A percentile compares a stretch with the other conserved stretches of the same genome.
Evolutionary conservation across 1,139 yeast species (phyloP).

Genomic region (Yamadazyma jaroonii): DNA sequence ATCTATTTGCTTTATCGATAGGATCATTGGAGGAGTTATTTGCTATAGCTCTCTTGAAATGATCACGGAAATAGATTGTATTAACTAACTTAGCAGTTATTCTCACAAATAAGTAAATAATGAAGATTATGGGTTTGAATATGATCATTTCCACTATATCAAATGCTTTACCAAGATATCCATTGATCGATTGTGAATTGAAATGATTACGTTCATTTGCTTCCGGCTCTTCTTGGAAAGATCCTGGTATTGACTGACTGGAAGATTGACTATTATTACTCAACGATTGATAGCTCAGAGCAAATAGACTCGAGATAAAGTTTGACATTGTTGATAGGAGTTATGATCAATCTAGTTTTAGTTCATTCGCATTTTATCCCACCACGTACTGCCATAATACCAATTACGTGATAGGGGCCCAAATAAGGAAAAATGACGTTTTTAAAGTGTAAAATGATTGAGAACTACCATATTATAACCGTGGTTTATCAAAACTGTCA

Average conservation of each 20-base stretch:
- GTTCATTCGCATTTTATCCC: too few relatives aligned
- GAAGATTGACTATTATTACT: slow-evolving; percentile 3
- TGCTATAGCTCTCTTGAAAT: slow-evolving; percentile 7
- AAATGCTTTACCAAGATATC: slow-evolving; percentile 41
- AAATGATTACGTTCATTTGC: slow-evolving; percentile 10
- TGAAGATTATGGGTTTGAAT: slow-evolving; percentile 28
- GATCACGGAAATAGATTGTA: slow-evolving; percentile 28
- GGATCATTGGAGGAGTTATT: slow-evolving; percentile 21
- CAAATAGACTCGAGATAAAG: slow-evolving; percentile 6
- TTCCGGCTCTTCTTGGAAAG: slow-evolving; percentile 10
- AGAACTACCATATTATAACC: too few relatives aligned
- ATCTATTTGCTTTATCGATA: slow-evolving; percentile 32
- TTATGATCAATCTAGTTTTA: too few relatives aligned
- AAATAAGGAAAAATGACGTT: too few relatives aligned
- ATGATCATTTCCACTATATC: slow-evolving; percentile 15
- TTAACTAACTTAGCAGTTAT: slow-evolving; percentile 24
- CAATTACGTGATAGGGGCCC: too few relatives aligned
- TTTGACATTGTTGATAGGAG: slow-evolving; percentile 3
- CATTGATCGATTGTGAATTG: slow-evolving; percentile 18
- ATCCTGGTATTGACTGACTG: slow-evolving; percentile 10
- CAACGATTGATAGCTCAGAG: slow-evolving; percentile 11
- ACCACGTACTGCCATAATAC: too few relatives aligned
- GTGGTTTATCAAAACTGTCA: too few relatives aligned
- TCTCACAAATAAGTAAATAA: slow-evolving; percentile 23
- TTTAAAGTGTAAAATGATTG: too few relatives aligned